Evolutionary conservation across 176 grass and related monocot species (phyloP), one percentile per base, ranked within the genome.

Genomic region (Pontederia paniculata): DNA sequence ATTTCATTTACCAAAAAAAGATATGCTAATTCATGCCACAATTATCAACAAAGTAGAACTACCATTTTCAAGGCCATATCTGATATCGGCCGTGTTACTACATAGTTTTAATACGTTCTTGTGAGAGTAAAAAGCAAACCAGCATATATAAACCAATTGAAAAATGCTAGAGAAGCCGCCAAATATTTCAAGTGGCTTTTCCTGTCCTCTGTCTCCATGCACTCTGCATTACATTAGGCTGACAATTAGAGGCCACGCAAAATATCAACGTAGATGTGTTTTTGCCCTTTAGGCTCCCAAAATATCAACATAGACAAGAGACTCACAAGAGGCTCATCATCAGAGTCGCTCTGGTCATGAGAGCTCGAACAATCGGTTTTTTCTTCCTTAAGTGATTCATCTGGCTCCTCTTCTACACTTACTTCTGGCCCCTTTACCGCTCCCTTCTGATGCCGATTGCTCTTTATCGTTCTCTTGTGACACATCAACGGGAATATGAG

Each of bases 301-400:
- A 51, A 14, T 56, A n/a, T n/a, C n/a, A n/a, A n/a, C n/a, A n/a
- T n/a, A n/a, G n/a, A n/a, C 13, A 58, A 5, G 20, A 56, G 46
- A 69, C 62, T 81, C 79, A 99, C 94, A 57, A 99, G 75, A 54
- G 87, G 89, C 49, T 93, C 87, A 3, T 88, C 81, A 16, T 91
- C 87, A 17, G 86, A 96, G 60, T 74, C 79, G 31, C 68, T 70
- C 25, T 67, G 72, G 37, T 21, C 60, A 64, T 63, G 68, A 66
- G 70, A 73, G 74, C 25, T 58, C 44, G 58, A 52, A 28, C 19
- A 69, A 63, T 74, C 73, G 44, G 49, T 42, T 20, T 78, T 74
- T 71, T 76, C 53, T 20, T 66, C 68, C 23, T 78, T 81, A 73
- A 23, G 3, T 2, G 9, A 23, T 14, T 48, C 60, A 51, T 74